A percentile compares a stretch with the other conserved stretches of the same genome.
Evolutionary conservation across 192 early-diverging fungal genomes (phyloP).

Genomic region (Coemansia sp.): DNA sequence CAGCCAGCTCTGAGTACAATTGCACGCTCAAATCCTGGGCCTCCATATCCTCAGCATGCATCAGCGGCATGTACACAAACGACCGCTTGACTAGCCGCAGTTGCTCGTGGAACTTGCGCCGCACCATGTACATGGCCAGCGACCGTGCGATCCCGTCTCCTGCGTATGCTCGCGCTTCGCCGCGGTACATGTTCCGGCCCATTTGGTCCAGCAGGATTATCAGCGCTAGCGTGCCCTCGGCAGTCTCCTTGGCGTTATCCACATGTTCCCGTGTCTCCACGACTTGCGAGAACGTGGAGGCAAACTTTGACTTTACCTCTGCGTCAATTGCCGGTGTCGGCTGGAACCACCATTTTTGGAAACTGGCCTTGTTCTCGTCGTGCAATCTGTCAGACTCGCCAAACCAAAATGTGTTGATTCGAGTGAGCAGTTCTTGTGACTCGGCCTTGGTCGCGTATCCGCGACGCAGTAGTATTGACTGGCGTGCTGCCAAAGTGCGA

Average conservation of each 20-base stretch:
- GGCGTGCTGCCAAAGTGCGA: constrained; percentile 1
- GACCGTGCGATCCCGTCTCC: constrained; percentile 58
- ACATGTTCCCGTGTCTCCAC: constrained; percentile 29
- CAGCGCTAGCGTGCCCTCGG: constrained; percentile 50
- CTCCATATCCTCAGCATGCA: constrained; percentile 62
- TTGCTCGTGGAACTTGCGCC: constrained; percentile 50
- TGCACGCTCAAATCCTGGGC: constrained; percentile 60
- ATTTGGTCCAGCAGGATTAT: constrained; percentile 64
- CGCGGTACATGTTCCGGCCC: constrained; percentile 65
- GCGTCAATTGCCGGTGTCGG: constrained; percentile 30
- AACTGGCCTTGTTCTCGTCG: constrained; percentile 32
- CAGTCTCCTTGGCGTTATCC: constrained; percentile 35
- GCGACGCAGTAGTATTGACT: neutral
- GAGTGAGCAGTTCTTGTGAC: constrained; percentile 37
- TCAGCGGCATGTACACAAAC: constrained; percentile 62
- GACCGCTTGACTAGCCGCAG: constrained; percentile 56
- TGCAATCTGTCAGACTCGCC: constrained; percentile 50
- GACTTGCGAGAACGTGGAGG: constrained; percentile 11
- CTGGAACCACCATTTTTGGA: constrained; percentile 55
- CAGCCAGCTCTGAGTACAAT: constrained; percentile 51
- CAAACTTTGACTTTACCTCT: constrained; percentile 35
- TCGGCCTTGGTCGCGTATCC: constrained; percentile 22
- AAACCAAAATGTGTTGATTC: constrained; percentile 50
- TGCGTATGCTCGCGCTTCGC: constrained; percentile 53
- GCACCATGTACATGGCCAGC: constrained; percentile 53